A percentile compares a stretch with the other conserved stretches of the same genome.
Evolutionary conservation across 345 rosid species (phyloP).

Genomic region (Citrus hindsii): DNA sequence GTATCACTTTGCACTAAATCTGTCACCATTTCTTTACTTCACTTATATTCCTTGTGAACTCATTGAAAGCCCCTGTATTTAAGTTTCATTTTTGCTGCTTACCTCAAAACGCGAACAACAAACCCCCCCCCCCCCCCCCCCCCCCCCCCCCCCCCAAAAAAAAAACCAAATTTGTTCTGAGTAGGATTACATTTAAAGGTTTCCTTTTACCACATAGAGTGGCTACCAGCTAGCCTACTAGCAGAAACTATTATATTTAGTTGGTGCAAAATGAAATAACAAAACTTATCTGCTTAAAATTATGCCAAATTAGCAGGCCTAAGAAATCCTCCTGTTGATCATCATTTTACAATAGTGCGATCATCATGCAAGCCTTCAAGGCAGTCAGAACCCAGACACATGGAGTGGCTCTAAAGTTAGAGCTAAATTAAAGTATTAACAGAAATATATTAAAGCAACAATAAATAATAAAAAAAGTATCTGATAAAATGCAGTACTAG

Average conservation of each 20-base stretch:
- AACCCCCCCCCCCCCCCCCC: too few relatives aligned
- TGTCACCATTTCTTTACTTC: background rate
- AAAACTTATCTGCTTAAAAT: background rate
- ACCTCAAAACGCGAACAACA: too few relatives aligned
- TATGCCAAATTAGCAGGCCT: background rate
- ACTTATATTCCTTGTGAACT: background rate
- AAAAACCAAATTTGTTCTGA: background rate
- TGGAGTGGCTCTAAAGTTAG: constrained; percentile 8
- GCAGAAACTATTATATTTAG: background rate
- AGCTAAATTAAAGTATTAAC: background rate
- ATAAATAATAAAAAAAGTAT: background rate
- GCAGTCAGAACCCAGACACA: background rate
- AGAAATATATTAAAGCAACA: constrained; percentile 3
- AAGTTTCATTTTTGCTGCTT: background rate
- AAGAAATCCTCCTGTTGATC: background rate
- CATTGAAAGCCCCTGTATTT: background rate
- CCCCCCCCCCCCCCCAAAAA: too few relatives aligned
- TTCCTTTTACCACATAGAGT: background rate
- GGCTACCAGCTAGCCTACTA: background rate
- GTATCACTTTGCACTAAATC: background rate
- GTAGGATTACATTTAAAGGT: background rate
- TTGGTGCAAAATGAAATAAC: background rate
- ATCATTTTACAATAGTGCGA: background rate
- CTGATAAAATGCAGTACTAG: background rate
- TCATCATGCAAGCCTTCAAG: constrained; percentile 7